Conservation (phyloP, 2,329 filamentous ascomycete genomes). For the Neofusicoccum laricinum region DNA sequence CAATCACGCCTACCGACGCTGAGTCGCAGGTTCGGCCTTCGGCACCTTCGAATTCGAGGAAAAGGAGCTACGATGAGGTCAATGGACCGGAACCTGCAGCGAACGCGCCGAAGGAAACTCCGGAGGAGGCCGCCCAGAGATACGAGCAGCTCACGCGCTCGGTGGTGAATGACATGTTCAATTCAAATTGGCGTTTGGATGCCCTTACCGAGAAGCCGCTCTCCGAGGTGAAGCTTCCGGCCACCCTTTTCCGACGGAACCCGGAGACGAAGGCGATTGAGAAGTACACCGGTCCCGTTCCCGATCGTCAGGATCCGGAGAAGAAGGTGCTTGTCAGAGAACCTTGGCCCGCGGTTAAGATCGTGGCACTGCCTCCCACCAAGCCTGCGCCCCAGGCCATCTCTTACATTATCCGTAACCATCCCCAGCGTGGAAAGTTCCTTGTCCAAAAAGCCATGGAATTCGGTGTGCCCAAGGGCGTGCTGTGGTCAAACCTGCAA, state of each 20-base stretch:
- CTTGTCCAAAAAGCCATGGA: conserved; percentile 61
- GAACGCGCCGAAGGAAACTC: conserved; percentile 21
- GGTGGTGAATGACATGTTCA: conserved; percentile 74
- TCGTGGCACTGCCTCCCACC: conserved; percentile 66
- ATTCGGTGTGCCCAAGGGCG: conserved; percentile 61
- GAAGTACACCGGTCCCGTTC: conserved; percentile 66
- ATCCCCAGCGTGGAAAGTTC: conserved; percentile 78
- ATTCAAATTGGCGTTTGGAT: conserved; percentile 72
- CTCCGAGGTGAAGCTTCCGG: conserved; percentile 63
- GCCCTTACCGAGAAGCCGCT: conserved; percentile 65
- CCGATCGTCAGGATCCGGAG: conserved; percentile 55
- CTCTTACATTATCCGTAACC: conserved; percentile 77
- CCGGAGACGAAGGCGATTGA: conserved; percentile 61
- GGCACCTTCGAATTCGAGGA: conserved; percentile 17
- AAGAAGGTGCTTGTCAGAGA: conserved; percentile 69
- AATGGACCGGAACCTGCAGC: conserved; percentile 28
- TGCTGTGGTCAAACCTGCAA: conserved; percentile 60
- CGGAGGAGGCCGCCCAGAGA: conserved; percentile 35
- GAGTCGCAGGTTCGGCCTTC: conserved; percentile 16
- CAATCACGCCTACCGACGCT: conserved; percentile 44
- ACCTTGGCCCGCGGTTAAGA: conserved; percentile 72
- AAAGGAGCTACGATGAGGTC: conserved; percentile 28
- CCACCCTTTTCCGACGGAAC: conserved; percentile 67
- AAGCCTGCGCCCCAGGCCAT: conserved; percentile 65
- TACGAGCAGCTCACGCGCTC: conserved; percentile 55